Evolutionary conservation across 805 yeast genomes (phyloP).

Genomic region (Candida quercuum): DNA sequence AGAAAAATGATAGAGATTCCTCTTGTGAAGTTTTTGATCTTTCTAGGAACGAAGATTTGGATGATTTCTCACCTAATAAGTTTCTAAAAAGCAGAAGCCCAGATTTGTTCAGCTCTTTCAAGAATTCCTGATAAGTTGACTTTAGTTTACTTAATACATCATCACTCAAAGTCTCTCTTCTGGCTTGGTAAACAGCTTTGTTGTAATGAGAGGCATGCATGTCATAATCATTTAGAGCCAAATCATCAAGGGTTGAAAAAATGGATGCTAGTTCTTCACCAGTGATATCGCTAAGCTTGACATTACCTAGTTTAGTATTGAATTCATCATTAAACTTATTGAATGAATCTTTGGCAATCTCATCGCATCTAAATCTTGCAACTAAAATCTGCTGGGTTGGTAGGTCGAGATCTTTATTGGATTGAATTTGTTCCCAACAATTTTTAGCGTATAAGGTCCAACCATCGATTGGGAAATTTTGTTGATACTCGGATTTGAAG

Average conservation of each 20-base stretch:
- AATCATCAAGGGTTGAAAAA: conserved; percentile 38
- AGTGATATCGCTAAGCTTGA: conserved; percentile 12
- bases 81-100: conserved; percentile 27
- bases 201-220: conserved; percentile 72
- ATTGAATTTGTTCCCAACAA: conserved; percentile 92
- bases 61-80: conserved; percentile 23
- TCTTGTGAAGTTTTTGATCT: conserved; percentile 30
- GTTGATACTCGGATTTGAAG: conserved; percentile 71
- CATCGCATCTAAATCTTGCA: conserved; percentile 92
- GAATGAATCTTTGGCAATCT: conserved; percentile 48
- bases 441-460: conserved; percentile 89
- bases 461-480: conserved; percentile 88
- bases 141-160: conserved; percentile 43
- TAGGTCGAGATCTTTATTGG: conserved; percentile 87
- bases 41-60: conserved; percentile 26
- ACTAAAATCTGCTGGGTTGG: conserved; percentile 96
- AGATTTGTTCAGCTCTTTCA: conserved; percentile 31
- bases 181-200: conserved; percentile 58
- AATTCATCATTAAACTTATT: conserved; percentile 19
- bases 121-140: conserved; percentile 37
- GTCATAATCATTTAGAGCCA: conserved; percentile 54
- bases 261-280: conserved; percentile 33
- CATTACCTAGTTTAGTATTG: conserved; percentile 3
- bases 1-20: conserved; percentile 13
- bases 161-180: conserved; percentile 42